Base-by-base conservation (phyloP, 2,329 filamentous ascomycete genomes). In the Fusarium sp. region DNA sequence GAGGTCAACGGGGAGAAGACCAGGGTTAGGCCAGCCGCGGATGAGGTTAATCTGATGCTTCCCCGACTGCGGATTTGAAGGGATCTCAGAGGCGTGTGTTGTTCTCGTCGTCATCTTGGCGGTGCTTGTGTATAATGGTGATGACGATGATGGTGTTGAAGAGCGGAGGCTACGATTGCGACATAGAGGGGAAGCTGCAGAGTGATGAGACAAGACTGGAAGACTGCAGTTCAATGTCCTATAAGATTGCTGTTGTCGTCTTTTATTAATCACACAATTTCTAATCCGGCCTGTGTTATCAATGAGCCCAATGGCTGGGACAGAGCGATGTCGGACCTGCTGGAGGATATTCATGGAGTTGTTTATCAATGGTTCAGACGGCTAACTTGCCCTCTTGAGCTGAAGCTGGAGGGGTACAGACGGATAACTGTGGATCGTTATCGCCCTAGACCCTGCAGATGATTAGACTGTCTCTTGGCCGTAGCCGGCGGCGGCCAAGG, bases 21-120 rank as follows among this genome's bases (percentile, higher is more conserved):
- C 71, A 0, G 84, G 80, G 2, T 83, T 84, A 0, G 92, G 92
- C 90, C 91, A 93, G 73, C 92, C 91, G 44, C 88, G 84, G 55
- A 91, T 81, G 59, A 92, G 83, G 74, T 92, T 91, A 76, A 92
- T 91, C 21, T 80, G 80, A 31, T 78, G 80, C 58, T 81, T 78
- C 17, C 53, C 57, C 5, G 73, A 57, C n/a, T 61, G 34, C 9
- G 69, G 28, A 69, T 77, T 75, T 19, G 65, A 55, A 34, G 65
- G 24, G 38, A 65, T 31, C 14, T 68, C 57, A 13, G 69, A 65
- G 36, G 65, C 52, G 14, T 57, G 69, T 33, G 59, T 56, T 40
- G 62, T 54, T 19, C 49, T 65, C n/a, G 51, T 52, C 13, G 46
- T 24, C 51, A 55, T 68, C 6, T 36, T 56, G 28, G 45, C 28